Conservation (phyloP, 2,329 filamentous ascomycete genomes). For the Didymellaceae sp. region DNA sequence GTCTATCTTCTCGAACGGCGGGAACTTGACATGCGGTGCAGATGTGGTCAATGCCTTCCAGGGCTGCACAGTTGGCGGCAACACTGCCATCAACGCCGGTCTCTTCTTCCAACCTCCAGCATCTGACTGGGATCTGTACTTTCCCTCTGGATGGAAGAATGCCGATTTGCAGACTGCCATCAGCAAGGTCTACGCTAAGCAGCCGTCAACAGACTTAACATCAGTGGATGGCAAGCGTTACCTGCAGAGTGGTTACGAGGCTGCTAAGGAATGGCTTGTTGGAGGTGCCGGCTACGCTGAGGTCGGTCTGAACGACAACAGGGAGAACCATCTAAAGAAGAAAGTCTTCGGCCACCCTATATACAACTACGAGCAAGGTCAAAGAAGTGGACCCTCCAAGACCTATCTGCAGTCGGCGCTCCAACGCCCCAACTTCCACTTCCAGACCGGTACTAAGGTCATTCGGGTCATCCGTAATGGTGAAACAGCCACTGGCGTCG, state of each 20-base stretch:
- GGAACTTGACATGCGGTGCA: slow-evolving; percentile 50
- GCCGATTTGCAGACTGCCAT: slow-evolving; percentile 57
- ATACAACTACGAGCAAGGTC: slow-evolving; percentile 58
- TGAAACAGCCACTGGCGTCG: slow-evolving; percentile 53
- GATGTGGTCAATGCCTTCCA: slow-evolving; percentile 53
- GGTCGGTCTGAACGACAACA: slow-evolving; percentile 55
- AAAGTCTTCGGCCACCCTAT: slow-evolving; percentile 58
- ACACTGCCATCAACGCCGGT: slow-evolving; percentile 62
- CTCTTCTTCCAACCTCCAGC: slow-evolving; percentile 61
- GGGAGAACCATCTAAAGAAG: slow-evolving; percentile 52
- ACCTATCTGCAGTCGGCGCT: slow-evolving; percentile 61
- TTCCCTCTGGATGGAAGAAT: slow-evolving; percentile 60
- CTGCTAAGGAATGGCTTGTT: slow-evolving; percentile 59
- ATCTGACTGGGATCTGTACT: slow-evolving; percentile 60
- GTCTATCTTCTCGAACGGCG: slow-evolving; percentile 55
- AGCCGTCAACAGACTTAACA: slow-evolving; percentile 54
- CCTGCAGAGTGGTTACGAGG: slow-evolving; percentile 56
- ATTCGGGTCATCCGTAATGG: slow-evolving; percentile 53
- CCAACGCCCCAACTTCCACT: slow-evolving; percentile 37
- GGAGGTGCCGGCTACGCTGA: slow-evolving; percentile 56
- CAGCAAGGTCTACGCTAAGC: slow-evolving; percentile 52
- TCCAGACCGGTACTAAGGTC: slow-evolving; percentile 55
- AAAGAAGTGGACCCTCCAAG: slow-evolving; percentile 57
- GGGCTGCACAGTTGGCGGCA: slow-evolving; percentile 61
- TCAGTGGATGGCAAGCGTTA: slow-evolving; percentile 56